Percentiles rank a stretch among this genome's conserved stretches.
phyloP scores from a whole-genome alignment of 129 eudicot genomes.

The Lactuca sativa region DNA sequence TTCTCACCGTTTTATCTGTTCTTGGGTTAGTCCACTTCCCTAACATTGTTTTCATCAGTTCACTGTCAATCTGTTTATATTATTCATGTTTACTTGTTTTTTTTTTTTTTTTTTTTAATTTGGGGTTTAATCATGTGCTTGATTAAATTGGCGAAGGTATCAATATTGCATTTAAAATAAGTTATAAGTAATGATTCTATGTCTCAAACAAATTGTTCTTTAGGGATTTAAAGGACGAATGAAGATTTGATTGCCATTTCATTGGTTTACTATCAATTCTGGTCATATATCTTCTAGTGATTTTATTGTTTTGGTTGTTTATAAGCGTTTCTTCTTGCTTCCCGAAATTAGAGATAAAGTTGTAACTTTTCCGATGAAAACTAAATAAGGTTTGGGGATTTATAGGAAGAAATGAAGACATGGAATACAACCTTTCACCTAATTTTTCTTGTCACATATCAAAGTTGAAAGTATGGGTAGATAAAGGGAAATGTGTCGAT shows the following conservation, averaged over 20 bases:
- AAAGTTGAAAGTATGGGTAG: not conserved
- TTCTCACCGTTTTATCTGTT: conserved; percentile 62
- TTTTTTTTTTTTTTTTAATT: no score
- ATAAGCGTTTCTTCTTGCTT: no score
- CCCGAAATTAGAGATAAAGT: no score
- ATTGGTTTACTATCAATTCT: not conserved
- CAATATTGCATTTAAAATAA: conserved; percentile 1
- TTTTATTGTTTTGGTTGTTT: conserved; percentile 2
- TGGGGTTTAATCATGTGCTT: conserved; percentile 2
- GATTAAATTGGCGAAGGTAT: conserved; percentile 12
- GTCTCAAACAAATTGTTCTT: not conserved
- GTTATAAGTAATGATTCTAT: conserved; percentile 12
- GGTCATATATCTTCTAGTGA: no score
- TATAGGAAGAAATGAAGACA: no score
- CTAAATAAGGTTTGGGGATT: no score
- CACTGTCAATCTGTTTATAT: not conserved
- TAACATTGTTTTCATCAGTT: not conserved
- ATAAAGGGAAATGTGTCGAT: not conserved
- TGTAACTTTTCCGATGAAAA: no score
- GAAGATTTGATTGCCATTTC: not conserved
- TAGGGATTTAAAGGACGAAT: conserved; percentile 1
- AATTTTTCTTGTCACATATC: not conserved
- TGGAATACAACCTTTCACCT: not conserved
- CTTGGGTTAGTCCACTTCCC: conserved; percentile 65
- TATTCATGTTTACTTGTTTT: not conserved